Evolutionary conservation across 192 early-diverging fungal genomes (phyloP), one percentile per base, ranked within the genome.

Genomic region (Gamsiella multidivaricata): DNA sequence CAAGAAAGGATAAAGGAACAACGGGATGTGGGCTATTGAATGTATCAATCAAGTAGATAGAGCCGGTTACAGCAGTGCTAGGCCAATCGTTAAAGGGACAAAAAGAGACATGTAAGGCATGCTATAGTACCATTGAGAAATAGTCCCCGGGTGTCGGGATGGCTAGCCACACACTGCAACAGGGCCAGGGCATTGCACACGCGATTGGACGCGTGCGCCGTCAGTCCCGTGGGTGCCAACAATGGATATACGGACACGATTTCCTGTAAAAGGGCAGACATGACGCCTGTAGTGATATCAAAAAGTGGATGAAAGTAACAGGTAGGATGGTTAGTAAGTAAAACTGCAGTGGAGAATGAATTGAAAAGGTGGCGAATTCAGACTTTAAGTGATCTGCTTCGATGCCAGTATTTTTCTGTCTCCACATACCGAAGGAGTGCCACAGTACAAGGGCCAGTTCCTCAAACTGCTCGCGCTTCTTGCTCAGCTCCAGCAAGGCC

Each of bases 1-100:
- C 51, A 99, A 86, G 80, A 97, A 98, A 29, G 97, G 97, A 55
- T 99, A 99, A n/a, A 99, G 88, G 61, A 97, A 96, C 62, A 97
- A 86, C 0, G 96, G 96, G 61, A 99, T 95, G 72, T 98, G 95
- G 28, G 97, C 95, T 85, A 81, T n/a, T 88, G 58, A 80, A 80
- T 41, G 7, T 14, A 14, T 10, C 39, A 14, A 41, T 41, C 39
- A 14, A 41, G 7, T 41, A 41, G 7, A 10, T 41, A 10, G 39
- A n/a, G n/a, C n/a, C n/a, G n/a, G n/a, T n/a, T n/a, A n/a, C n/a
- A n/a, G n/a, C n/a, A n/a, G n/a, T n/a, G n/a, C n/a, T n/a, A 41
- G 14, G 39, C 39, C 39, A 41, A 14, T 41, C 7, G 14, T 41
- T 41, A 10, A 10, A 41, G 7, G 8, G 8, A 14, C 39, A 41